These are phyloP conservation scores for Galerina marginata DNA, from an alignment of 768 basidiomycete genomes.

Conservation along the genomic window DNA sequence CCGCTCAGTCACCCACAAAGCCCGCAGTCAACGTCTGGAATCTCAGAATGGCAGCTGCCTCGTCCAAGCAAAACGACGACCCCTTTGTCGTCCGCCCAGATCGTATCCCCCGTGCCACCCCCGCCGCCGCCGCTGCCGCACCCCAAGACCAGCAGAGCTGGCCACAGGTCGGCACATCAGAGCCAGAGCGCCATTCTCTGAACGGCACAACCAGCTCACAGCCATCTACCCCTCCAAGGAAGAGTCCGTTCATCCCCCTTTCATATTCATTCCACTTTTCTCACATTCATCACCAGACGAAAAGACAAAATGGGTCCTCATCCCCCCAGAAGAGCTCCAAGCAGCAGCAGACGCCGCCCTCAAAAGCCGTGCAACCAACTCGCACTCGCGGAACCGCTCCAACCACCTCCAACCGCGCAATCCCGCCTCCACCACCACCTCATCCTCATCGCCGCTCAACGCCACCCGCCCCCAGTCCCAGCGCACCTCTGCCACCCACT, in stretches of 20 bases:
- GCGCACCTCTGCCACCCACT: constrained; percentile 35
- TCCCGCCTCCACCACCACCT: background rate
- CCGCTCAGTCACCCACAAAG: constrained; percentile 7
- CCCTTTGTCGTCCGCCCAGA: constrained; percentile 9
- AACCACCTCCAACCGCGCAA: constrained; percentile 8
- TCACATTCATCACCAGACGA: constrained; percentile 16
- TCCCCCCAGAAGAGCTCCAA: constrained; percentile 28
- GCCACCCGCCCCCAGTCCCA: constrained; percentile 29
- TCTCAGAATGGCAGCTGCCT: constrained; percentile 18
- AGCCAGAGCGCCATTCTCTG: background rate
- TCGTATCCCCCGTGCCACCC: background rate
- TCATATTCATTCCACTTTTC: background rate
- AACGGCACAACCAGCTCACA: background rate
- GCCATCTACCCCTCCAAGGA: background rate
- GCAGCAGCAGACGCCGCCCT: constrained; percentile 22
- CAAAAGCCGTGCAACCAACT: constrained; percentile 7
- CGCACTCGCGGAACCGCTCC: background rate
- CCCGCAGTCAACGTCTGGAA: constrained; percentile 31
- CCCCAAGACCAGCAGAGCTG: constrained; percentile 2
- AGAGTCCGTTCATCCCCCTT: background rate
- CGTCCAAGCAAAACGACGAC: background rate
- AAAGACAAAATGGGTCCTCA: constrained; percentile 30
- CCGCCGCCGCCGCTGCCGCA: background rate
- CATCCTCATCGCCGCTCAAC: background rate
- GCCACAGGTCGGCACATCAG: constrained; percentile 3